A percentile compares a stretch with the other conserved stretches of the same genome.
These are phyloP conservation scores for Lobosporangium transversale DNA, from an alignment of 192 early-diverging fungal species.

Conservation along the genomic window DNA sequence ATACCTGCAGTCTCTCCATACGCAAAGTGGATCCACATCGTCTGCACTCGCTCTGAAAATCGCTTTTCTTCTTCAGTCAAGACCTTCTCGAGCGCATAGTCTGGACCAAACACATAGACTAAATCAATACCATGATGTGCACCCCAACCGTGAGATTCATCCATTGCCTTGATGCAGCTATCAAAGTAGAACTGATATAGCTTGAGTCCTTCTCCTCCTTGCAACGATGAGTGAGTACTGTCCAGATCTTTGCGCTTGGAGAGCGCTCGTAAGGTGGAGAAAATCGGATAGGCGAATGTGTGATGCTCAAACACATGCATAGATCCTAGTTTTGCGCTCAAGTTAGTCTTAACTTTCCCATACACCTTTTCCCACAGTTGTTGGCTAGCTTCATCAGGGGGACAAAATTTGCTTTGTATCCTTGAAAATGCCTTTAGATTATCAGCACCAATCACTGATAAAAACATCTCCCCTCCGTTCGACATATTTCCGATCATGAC, in stretches of 20 bases:
- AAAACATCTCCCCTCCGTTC: slow-evolving; percentile 29
- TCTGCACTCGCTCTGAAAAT: slow-evolving; percentile 14
- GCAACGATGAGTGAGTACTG: too few species aligned
- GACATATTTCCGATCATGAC: slow-evolving; percentile 20
- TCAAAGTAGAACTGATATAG: slow-evolving; percentile 38
- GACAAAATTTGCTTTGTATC: slow-evolving; percentile 15
- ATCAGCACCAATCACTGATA: not conserved
- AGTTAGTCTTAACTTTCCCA: slow-evolving; percentile 9
- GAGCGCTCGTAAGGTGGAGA: slow-evolving; percentile 16
- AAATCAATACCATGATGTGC: slow-evolving; percentile 43
- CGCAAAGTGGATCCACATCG: slow-evolving; percentile 36
- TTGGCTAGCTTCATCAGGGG: slow-evolving; percentile 8
- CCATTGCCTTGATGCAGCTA: slow-evolving; percentile 9
- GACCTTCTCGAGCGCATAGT: slow-evolving; percentile 5
- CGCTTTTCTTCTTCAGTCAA: slow-evolving; percentile 21
- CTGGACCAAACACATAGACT: slow-evolving; percentile 35
- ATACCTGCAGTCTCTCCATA: slow-evolving; percentile 2
- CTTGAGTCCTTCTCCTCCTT: too few species aligned
- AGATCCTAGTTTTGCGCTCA: slow-evolving; percentile 1
- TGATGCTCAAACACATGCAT: slow-evolving; percentile 5
- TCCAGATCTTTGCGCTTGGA: slow-evolving; percentile 28
- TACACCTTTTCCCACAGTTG: slow-evolving; percentile 18
- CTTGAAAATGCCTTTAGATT: slow-evolving; percentile 3
- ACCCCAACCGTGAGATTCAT: not conserved
- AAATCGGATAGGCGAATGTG: slow-evolving; percentile 8